phyloP scores from a whole-genome alignment of 1,139 yeast genomes.

The Kazachstania sp. region DNA sequence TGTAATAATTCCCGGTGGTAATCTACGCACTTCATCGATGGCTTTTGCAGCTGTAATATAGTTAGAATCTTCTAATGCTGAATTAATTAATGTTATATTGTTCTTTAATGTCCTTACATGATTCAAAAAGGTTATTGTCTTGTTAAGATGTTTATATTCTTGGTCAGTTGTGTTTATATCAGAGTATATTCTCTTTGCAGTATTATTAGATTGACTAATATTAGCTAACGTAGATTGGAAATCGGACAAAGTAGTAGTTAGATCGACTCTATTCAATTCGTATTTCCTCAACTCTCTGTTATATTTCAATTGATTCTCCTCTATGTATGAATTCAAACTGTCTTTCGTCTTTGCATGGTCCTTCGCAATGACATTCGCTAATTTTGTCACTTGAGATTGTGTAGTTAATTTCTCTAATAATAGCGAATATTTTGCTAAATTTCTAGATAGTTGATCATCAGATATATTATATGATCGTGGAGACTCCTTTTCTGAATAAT shows the following conservation, averaged over 20 bases:
- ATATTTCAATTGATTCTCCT: constrained; percentile 19
- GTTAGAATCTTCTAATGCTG: constrained; percentile 35
- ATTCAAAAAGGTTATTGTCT: constrained; percentile 56
- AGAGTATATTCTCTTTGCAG: constrained; percentile 60
- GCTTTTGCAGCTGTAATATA: constrained; percentile 61
- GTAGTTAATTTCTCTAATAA: constrained; percentile 25
- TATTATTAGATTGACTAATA: constrained; percentile 47
- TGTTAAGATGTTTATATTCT: constrained; percentile 61
- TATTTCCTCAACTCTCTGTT: constrained; percentile 30
- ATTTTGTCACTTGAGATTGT: constrained; percentile 23
- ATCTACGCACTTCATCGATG: constrained; percentile 59
- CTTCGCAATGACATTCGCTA: constrained; percentile 16
- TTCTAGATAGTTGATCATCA: constrained; percentile 23
- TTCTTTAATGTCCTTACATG: constrained; percentile 48
- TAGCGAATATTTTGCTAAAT: constrained; percentile 23
- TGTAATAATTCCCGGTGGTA: constrained; percentile 46
- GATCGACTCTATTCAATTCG: constrained; percentile 38
- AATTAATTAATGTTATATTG: constrained; percentile 22
- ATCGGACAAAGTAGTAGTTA: constrained; percentile 36
- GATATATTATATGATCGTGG: background rate
- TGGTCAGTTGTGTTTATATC: constrained; percentile 62
- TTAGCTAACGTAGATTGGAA: constrained; percentile 28
- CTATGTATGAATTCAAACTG: constrained; percentile 17
- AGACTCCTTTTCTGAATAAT: background rate
- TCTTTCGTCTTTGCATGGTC: constrained; percentile 16